These are phyloP conservation scores for Pseudophaeomoniella oleicola DNA, from an alignment of 2,329 filamentous ascomycete species.

Conservation along the genomic window DNA sequence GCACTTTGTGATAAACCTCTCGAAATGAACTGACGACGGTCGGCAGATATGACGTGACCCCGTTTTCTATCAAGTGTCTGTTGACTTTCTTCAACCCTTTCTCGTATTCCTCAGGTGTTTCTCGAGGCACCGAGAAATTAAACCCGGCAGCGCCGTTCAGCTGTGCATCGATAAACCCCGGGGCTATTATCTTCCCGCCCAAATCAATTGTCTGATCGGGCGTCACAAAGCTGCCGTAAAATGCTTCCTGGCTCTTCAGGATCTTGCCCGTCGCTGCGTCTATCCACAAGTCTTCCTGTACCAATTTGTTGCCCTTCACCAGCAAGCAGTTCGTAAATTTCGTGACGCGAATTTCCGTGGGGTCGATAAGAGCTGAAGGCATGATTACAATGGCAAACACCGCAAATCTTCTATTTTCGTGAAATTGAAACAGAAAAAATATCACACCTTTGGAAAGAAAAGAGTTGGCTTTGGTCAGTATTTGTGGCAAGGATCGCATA, in stretches of 20 bases:
- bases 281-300: conserved; percentile 77
- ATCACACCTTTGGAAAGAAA: no score
- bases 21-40: conserved; percentile 68
- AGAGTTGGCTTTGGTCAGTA: no score
- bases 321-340: conserved; percentile 84
- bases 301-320: conserved; percentile 50
- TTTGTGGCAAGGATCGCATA: no score
- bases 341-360: conserved; percentile 42
- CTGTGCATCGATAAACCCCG: conserved; percentile 81
- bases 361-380: conserved; percentile 4
- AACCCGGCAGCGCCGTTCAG: conserved; percentile 88
- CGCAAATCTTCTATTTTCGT: no score
- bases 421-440: no score
- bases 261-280: conserved; percentile 71
- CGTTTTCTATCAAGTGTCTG: conserved; percentile 55
- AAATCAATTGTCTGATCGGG: conserved; percentile 69
- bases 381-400: no score
- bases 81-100: conserved; percentile 62
- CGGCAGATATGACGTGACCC: conserved; percentile 77
- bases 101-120: conserved; percentile 51
- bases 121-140: conserved; percentile 67
- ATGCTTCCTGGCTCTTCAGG: conserved; percentile 50
- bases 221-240: conserved; percentile 30
- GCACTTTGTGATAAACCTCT: conserved; percentile 61
- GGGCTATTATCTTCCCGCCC: conserved; percentile 66